Conservation (phyloP, 1,284 basidiomycete species). For the Cutaneotrichosporon cutaneum region DNA sequence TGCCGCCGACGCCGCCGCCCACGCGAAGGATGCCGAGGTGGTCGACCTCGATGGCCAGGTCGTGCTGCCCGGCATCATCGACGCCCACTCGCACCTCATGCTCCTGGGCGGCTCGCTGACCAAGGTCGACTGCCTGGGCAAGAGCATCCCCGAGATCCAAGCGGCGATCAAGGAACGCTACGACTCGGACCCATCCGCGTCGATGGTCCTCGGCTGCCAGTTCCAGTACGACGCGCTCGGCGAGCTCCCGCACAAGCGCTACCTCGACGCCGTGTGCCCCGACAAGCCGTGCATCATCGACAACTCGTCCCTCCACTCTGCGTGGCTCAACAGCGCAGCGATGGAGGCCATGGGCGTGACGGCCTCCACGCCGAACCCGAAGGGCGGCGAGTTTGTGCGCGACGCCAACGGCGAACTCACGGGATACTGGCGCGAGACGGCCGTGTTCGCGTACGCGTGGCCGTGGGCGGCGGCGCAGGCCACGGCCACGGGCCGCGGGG, state of each 20-base stretch:
- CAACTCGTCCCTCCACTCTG: constrained; percentile 31
- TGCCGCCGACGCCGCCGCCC: neutral
- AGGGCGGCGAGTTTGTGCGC: constrained; percentile 34
- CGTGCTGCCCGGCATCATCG: constrained; percentile 39
- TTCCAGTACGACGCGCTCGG: constrained; percentile 35
- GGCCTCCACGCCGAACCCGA: constrained; percentile 25
- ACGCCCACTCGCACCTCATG: constrained; percentile 38
- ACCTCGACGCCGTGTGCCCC: constrained; percentile 31
- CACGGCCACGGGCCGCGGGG: constrained; percentile 22
- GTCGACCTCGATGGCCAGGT: constrained; percentile 28
- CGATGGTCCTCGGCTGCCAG: constrained; percentile 26
- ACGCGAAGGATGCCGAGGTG: neutral
- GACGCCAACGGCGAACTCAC: constrained; percentile 34
- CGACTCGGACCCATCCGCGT: constrained; percentile 15
- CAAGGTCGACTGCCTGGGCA: constrained; percentile 26
- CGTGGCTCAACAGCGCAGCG: constrained; percentile 37
- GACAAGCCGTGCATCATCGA: constrained; percentile 42
- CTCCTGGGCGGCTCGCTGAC: constrained; percentile 32
- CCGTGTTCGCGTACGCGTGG: constrained; percentile 31
- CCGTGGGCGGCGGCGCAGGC: constrained; percentile 27
- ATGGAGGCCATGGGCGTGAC: constrained; percentile 30
- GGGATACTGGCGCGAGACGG: constrained; percentile 34
- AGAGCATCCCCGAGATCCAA: constrained; percentile 25
- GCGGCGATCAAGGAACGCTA: constrained; percentile 15
- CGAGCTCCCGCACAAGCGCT: constrained; percentile 21